Evolutionary conservation across 108 stramenopile genomes (phyloP).

Genomic region (Conticribra guillardii): DNA sequence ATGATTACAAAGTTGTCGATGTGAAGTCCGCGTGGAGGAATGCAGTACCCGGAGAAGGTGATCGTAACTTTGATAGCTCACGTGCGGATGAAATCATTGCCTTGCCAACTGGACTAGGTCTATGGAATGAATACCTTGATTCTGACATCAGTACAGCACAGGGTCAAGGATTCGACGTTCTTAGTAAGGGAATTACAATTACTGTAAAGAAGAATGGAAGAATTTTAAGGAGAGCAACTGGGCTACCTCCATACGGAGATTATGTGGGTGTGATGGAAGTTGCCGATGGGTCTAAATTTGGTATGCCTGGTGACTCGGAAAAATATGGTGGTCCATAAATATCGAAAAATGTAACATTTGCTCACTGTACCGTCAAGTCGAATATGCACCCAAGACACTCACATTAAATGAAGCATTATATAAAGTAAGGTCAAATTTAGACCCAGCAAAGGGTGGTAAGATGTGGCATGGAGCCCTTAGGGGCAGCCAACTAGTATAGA

Average conservation of each 20-base stretch:
- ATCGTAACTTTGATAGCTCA: constrained; percentile 66
- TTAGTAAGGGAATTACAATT: constrained; percentile 75
- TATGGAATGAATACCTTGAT: constrained; percentile 73
- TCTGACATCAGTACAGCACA: constrained; percentile 72
- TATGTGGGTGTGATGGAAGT: constrained; percentile 79
- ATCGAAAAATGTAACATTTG: no score
- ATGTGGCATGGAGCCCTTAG: no score
- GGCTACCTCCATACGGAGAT: constrained; percentile 68
- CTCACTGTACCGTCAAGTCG: no score
- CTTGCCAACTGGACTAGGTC: constrained; percentile 56
- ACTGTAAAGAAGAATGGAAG: constrained; percentile 86
- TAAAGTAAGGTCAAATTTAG: no score
- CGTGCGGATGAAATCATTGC: constrained; percentile 69
- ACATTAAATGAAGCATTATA: no score
- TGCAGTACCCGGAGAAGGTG: constrained; percentile 47
- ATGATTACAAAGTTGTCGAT: constrained; percentile 55
- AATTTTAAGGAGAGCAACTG: constrained; percentile 80
- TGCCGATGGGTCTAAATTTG: constrained; percentile 78
- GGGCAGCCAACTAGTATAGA: no score
- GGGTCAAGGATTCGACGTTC: constrained; percentile 81
- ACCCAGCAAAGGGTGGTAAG: no score
- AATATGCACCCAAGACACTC: no score
- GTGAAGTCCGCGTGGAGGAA: constrained; percentile 47
- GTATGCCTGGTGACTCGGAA: constrained; percentile 48
- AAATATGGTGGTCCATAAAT: constrained; percentile 35